phyloP scores from a whole-genome alignment of 192 early-diverging fungal species.

The Physocladia obscura region DNA sequence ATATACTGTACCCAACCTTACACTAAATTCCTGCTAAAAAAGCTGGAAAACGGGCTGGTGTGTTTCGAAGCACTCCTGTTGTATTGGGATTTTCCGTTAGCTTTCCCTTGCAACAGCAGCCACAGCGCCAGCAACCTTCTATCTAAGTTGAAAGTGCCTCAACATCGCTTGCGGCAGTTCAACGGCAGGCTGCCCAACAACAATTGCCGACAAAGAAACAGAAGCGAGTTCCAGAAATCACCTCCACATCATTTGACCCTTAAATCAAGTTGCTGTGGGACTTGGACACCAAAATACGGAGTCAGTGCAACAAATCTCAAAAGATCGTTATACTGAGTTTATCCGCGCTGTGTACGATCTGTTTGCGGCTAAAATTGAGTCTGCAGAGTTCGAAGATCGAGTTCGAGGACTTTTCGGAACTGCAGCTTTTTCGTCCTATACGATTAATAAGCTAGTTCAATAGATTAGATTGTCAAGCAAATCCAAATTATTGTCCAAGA shows the following conservation, averaged over 20 bases:
- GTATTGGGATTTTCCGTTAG: background rate
- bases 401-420: conserved; percentile 84
- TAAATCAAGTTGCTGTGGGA: conserved; percentile 60
- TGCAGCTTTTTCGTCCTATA: conserved; percentile 84
- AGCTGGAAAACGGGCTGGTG: too few species aligned
- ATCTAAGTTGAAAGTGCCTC: background rate
- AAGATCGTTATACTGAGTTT: conserved; percentile 77
- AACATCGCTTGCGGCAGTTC: too few species aligned
- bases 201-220: conserved; percentile 39
- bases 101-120: background rate
- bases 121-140: background rate
- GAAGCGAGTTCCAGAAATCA: conserved; percentile 50
- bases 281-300: conserved; percentile 44
- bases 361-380: conserved; percentile 79
- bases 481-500: conserved; percentile 69
- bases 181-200: too few species aligned
- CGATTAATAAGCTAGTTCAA: conserved; percentile 84
- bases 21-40: too few species aligned
- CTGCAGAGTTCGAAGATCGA: conserved; percentile 81
- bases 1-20: too few species aligned
- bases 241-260: conserved; percentile 45
- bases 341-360: conserved; percentile 73
- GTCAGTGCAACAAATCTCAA: conserved; percentile 5
- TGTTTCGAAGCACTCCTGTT: too few species aligned
- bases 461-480: conserved; percentile 78